Conservation (phyloP, 148 eudicot species). For the Polygonum maritimum region DNA sequence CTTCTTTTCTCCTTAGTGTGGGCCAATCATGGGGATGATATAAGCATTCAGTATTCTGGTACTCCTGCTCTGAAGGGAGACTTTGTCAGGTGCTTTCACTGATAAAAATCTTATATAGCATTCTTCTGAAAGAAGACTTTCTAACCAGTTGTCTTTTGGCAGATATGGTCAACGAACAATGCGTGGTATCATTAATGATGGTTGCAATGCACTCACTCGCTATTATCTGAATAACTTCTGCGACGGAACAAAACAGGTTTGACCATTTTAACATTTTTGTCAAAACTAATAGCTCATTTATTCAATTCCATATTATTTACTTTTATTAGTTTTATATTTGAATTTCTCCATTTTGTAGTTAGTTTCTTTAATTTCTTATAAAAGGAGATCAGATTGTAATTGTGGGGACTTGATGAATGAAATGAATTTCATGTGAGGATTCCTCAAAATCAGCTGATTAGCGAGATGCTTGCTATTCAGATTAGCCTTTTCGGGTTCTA, state of each 20-base stretch:
- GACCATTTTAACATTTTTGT: constrained; percentile 7
- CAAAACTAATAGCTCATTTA: not conserved
- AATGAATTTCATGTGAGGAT: too few species aligned
- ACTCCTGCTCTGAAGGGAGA: constrained; percentile 98
- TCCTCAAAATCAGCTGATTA: too few species aligned
- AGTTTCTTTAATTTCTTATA: too few species aligned
- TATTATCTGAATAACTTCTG: constrained; percentile 86
- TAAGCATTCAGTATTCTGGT: constrained; percentile 97
- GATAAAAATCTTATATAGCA: not conserved
- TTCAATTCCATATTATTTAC: too few species aligned
- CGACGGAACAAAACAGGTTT: constrained; percentile 93
- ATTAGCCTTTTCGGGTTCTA: too few species aligned
- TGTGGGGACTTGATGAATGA: too few species aligned
- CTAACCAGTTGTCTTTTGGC: not conserved
- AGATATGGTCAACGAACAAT: constrained; percentile 81
- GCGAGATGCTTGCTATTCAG: too few species aligned
- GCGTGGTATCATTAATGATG: constrained; percentile 75
- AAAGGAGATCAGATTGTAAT: too few species aligned
- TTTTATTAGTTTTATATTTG: too few species aligned
- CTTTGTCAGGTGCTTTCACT: constrained; percentile 65
- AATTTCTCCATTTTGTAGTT: too few species aligned
- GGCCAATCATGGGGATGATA: constrained; percentile 98
- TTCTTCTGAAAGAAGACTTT: not conserved
- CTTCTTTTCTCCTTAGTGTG: constrained; percentile 44
- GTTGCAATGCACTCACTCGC: constrained; percentile 66